A percentile compares a stretch with the other conserved stretches of the same genome.
These are phyloP conservation scores for Fomitopsis betulina DNA, from an alignment of 1,284 basidiomycete genomes.

Conservation along the genomic window DNA sequence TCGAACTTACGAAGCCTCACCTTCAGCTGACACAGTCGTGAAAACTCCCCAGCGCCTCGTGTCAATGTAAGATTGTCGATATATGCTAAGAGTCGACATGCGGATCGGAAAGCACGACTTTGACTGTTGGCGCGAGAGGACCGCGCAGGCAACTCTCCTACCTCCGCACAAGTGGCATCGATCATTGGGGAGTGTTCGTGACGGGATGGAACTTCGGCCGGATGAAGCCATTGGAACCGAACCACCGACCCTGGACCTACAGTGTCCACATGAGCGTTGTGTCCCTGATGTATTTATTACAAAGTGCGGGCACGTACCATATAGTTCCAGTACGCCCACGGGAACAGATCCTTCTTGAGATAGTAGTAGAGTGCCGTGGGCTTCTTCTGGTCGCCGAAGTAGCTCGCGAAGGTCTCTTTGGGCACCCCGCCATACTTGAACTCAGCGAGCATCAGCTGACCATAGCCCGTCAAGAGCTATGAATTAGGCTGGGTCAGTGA, in stretches of 20 bases:
- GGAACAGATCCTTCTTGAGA: slow-evolving; percentile 92
- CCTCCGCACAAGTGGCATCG: neutral
- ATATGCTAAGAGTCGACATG: neutral
- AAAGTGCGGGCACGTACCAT: slow-evolving; percentile 47
- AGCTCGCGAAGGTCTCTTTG: slow-evolving; percentile 76
- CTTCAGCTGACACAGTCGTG: neutral
- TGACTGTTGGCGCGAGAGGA: too few species aligned
- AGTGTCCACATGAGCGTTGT: slow-evolving; percentile 4
- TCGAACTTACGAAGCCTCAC: neutral
- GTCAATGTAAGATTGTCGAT: neutral
- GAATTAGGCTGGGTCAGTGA: neutral
- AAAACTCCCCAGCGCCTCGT: neutral
- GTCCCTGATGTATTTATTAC: neutral
- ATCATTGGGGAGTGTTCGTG: neutral
- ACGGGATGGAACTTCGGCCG: slow-evolving; percentile 38
- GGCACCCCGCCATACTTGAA: slow-evolving; percentile 85
- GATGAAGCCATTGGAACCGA: slow-evolving; percentile 48
- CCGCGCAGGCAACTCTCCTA: neutral
- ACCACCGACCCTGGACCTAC: slow-evolving; percentile 67
- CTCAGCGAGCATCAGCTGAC: slow-evolving; percentile 87
- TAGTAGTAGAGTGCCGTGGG: slow-evolving; percentile 79
- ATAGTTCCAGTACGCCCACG: slow-evolving; percentile 81
- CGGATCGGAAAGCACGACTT: too few species aligned
- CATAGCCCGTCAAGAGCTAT: slow-evolving; percentile 80
- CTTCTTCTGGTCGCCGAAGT: slow-evolving; percentile 68